These are phyloP conservation scores for Talaromyces sp. DNA, from an alignment of 2,329 filamentous ascomycete genomes.

Conservation along the genomic window DNA sequence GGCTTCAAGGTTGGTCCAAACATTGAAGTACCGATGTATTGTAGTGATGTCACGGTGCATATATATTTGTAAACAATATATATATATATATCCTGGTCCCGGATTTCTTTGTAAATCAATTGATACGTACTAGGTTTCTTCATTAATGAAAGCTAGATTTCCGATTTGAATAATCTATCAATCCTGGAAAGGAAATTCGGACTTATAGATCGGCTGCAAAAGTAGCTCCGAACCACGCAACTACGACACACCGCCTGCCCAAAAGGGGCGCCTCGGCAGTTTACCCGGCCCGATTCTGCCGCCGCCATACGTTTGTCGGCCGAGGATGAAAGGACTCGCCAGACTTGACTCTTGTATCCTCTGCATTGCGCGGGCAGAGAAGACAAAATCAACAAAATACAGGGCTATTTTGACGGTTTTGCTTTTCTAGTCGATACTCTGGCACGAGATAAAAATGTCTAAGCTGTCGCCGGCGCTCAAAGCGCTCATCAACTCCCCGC, in stretches of 20 bases:
- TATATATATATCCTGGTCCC: too few relatives aligned
- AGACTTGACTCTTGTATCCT: not conserved
- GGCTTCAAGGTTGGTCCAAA: too few relatives aligned
- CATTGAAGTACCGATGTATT: too few relatives aligned
- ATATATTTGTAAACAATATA: too few relatives aligned
- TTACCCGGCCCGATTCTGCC: not conserved
- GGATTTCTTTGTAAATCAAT: too few relatives aligned
- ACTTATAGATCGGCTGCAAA: not conserved
- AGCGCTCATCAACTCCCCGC: slow-evolving; percentile 65
- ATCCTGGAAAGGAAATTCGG: too few relatives aligned
- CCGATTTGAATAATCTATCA: too few relatives aligned
- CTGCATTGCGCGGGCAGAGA: not conserved
- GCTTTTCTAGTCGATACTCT: not conserved
- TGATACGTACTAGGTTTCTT: too few relatives aligned
- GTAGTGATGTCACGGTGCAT: too few relatives aligned
- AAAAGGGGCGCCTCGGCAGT: not conserved
- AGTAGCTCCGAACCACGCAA: not conserved
- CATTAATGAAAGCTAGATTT: too few relatives aligned
- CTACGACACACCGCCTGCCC: not conserved
- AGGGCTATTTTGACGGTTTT: not conserved
- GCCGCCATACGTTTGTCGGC: not conserved
- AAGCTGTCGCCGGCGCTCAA: slow-evolving; percentile 69
- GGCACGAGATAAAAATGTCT: slow-evolving; percentile 51
- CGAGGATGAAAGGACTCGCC: not conserved
- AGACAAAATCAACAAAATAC: not conserved